Evolutionary conservation across 768 basidiomycete species (phyloP), one percentile per base, ranked within the genome.

Genomic region (Ramaria sp.): DNA sequence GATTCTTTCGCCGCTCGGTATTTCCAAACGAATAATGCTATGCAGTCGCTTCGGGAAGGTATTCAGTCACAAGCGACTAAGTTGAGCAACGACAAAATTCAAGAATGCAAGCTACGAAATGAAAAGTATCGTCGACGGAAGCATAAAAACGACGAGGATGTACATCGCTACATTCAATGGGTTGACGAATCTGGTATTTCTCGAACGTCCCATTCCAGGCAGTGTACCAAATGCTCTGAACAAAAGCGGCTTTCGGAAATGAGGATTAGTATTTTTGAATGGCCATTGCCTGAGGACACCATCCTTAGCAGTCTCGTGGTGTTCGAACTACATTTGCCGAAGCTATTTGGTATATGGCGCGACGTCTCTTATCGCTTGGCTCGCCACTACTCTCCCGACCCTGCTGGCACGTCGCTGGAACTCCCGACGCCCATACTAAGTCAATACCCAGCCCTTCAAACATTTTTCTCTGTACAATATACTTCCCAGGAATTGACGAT

Each of bases 311-410:
- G 69, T 49, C 59, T 59, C 0, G 64, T 69, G 15, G 61, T 77
- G 1, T 78, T 78, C 49, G 75, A 78, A 55, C 56, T 76, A 1
- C 55, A 59, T 9, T 68, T 68, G 49, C 77, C 77, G 8, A 34
- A 38, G 3, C 56, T 63, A 8, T 74, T 77, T 58, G 60, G 65
- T 5, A 63, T 71, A 51, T 78, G 77, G 77, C 68, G 78, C 48
- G 63, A 61, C 0, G 62, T 64, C 28, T 76, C 75, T 4, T 71
- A 68, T 48, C 59, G 59, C 41, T 59, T 78, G 34, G 57, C 34
- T 6, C 10, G 16, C 5, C 9, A 36, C 5, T 32, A 32, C 28
- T 37, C 34, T 32, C 22, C 20, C 28, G 24, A 18, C 48, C 3
- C 3, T 32, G 48, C 36, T 32, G 22, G 5, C 28, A 20, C 15